A percentile compares a stretch with the other conserved stretches of the same genome.
These are phyloP conservation scores for Nicotiana obtusifolia DNA, from an alignment of 257 asterid genomes.

Conservation along the genomic window DNA sequence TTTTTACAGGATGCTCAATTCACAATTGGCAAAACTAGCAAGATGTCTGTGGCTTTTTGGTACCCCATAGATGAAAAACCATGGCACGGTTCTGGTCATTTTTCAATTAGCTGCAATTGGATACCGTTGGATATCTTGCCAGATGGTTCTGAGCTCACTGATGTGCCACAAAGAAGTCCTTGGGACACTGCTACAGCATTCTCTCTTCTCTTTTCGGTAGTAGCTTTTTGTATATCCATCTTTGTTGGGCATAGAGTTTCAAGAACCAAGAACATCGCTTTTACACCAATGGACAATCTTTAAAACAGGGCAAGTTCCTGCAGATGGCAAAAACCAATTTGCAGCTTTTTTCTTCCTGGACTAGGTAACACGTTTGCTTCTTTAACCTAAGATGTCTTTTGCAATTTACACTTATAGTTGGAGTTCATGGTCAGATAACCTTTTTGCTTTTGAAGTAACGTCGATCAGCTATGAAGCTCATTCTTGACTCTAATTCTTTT, in stretches of 20 bases:
- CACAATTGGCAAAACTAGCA: conserved; percentile 45
- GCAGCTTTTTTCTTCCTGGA: not conserved
- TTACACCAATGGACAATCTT: conserved; percentile 43
- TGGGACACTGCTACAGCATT: conserved; percentile 46
- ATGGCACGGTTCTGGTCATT: conserved; percentile 63
- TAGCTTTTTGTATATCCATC: conserved; percentile 39
- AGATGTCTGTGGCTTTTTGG: conserved; percentile 57
- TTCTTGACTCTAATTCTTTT: not conserved
- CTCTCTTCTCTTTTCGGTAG: conserved; percentile 49
- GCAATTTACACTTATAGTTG: not conserved
- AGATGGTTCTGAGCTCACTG: conserved; percentile 14
- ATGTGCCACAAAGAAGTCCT: conserved; percentile 23
- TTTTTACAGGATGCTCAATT: conserved; percentile 51
- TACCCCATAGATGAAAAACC: conserved; percentile 46
- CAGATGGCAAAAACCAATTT: not conserved
- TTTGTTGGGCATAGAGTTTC: conserved; percentile 38
- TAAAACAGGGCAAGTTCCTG: conserved; percentile 9
- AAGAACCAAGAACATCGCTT: conserved; percentile 22
- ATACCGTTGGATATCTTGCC: conserved; percentile 37
- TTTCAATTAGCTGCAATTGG: conserved; percentile 57
- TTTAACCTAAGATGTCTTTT: not conserved
- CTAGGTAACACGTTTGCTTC: not conserved
- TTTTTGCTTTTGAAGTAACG: not conserved
- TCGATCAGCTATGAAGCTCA: not conserved
- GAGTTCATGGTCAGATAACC: not conserved